Evolutionary conservation across 2,329 filamentous ascomycete genomes (phyloP).

Genomic region (Venturia aucupariae): DNA sequence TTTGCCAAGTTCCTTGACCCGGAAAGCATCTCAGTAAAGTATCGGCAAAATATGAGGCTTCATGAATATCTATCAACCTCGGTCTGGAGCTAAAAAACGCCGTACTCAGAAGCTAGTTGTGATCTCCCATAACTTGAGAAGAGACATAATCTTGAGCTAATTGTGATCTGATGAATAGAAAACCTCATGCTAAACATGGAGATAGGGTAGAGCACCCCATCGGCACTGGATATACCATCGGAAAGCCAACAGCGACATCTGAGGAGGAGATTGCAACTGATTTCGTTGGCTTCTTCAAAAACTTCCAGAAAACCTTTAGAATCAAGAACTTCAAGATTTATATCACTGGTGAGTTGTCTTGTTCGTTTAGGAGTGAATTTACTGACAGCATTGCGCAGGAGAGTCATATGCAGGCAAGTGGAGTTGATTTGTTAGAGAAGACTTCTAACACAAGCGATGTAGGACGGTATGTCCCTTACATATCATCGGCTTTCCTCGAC

Average conservation of each 20-base stretch:
- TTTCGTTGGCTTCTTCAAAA: conserved; percentile 18
- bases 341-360: conserved; percentile 16
- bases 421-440: not conserved
- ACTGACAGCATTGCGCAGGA: not conserved
- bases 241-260: conserved; percentile 13
- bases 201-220: conserved; percentile 18
- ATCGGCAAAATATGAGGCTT: too few species aligned
- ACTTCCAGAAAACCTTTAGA: conserved; percentile 18
- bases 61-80: too few species aligned
- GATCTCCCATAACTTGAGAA: not conserved
- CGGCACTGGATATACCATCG: conserved; percentile 17
- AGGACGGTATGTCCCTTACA: conserved; percentile 18
- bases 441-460: not conserved
- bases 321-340: conserved; percentile 18
- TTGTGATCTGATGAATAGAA: not conserved
- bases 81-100: too few species aligned
- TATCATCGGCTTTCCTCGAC: conserved; percentile 16
- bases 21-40: too few species aligned
- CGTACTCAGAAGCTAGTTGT: too few species aligned
- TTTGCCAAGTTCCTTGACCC: not conserved
- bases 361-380: not conserved
- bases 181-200: not conserved
- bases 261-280: conserved; percentile 17
- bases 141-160: not conserved
- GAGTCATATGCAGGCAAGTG: conserved; percentile 18